phyloP scores from a whole-genome alignment of 2,329 filamentous ascomycete species.

The Colletotrichum spinosum region DNA sequence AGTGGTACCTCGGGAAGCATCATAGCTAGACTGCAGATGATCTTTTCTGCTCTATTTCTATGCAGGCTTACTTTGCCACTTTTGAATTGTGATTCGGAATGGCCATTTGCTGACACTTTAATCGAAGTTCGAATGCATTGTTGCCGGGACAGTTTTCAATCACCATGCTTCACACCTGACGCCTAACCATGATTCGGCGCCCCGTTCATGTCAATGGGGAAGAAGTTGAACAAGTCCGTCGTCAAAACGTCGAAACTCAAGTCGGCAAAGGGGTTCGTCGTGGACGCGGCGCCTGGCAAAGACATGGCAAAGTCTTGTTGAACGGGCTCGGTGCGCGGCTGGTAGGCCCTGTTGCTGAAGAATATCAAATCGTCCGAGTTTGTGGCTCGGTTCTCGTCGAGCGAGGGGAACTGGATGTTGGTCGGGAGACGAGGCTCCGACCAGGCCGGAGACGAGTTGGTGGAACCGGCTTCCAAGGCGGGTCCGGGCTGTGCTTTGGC shows the following conservation, averaged over 20 bases:
- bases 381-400: conserved; percentile 32
- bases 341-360: conserved; percentile 39
- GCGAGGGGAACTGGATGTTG: conserved; percentile 40
- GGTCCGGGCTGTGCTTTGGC: conserved; percentile 14
- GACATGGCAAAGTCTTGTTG: conserved; percentile 26
- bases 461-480: background rate
- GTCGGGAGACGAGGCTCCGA: conserved; percentile 31
- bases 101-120: no score
- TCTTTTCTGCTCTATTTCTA: no score
- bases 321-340: conserved; percentile 8
- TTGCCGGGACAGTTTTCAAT: no score
- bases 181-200: background rate
- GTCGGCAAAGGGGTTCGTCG: conserved; percentile 20
- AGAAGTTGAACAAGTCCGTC: conserved; percentile 45
- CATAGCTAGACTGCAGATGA: no score
- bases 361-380: conserved; percentile 40
- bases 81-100: no score
- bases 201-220: conserved; percentile 32
- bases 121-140: no score
- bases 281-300: background rate
- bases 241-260: conserved; percentile 44
- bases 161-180: no score
- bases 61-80: no score
- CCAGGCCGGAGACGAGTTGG: conserved; percentile 22
- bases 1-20: no score